A percentile compares a stretch with the other conserved stretches of the same genome.
Conservation (phyloP, 768 basidiomycete species). For the Kockovaella imperatae region DNA sequence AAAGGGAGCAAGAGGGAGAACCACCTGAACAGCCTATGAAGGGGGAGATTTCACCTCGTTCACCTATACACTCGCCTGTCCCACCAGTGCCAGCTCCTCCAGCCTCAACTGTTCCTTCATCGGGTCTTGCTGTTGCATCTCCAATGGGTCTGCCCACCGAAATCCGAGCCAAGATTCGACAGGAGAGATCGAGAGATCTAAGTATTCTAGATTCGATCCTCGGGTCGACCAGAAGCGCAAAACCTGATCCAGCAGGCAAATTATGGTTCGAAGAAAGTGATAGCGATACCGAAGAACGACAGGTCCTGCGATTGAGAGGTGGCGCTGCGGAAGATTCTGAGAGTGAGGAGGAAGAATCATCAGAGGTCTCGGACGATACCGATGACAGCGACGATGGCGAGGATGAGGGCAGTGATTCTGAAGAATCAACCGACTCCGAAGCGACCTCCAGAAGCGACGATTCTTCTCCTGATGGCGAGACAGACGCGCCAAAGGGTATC, state of each 20-base stretch:
- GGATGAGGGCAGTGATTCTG: constrained; percentile 6
- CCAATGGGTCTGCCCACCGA: too few species aligned
- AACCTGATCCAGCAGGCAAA: not conserved
- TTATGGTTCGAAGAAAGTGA: constrained; percentile 19
- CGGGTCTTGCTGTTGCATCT: too few species aligned
- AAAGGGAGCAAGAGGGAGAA: too few species aligned
- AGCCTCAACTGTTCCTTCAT: too few species aligned
- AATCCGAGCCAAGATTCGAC: too few species aligned
- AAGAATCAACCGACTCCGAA: not conserved
- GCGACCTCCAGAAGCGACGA: not conserved
- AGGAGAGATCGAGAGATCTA: not conserved
- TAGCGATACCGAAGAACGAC: constrained; percentile 1
- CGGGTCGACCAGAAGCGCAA: not conserved
- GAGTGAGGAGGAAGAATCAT: constrained; percentile 7
- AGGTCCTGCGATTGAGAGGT: constrained; percentile 4
- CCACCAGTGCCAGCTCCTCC: too few species aligned
- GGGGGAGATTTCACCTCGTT: too few species aligned
- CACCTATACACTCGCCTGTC: too few species aligned
- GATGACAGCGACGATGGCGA: not conserved
- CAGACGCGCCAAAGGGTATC: not conserved
- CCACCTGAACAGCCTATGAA: too few species aligned
- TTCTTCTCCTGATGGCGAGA: constrained; percentile 1
- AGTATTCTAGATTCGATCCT: not conserved
- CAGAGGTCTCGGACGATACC: constrained; percentile 7
- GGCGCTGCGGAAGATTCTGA: constrained; percentile 3